Evolutionary conservation across 2,329 filamentous ascomycete species (phyloP).

Genomic region (Penicillium sp.): DNA sequence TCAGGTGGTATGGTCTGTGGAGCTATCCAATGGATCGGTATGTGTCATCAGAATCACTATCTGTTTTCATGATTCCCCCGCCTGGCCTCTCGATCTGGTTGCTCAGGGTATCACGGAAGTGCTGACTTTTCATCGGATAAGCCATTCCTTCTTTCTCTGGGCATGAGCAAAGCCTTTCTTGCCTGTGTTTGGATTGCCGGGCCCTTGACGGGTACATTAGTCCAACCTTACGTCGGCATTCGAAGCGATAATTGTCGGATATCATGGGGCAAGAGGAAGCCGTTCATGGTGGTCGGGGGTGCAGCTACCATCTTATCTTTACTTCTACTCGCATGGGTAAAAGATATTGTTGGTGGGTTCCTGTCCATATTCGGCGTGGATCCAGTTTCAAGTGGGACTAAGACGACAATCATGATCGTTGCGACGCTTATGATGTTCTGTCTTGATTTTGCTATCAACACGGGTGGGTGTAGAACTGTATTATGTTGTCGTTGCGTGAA

Average conservation of each 20-base stretch:
- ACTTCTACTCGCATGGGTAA: slow-evolving; percentile 71
- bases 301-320: slow-evolving; percentile 67
- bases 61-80: neutral
- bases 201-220: slow-evolving; percentile 73
- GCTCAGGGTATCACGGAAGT: neutral
- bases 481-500: neutral
- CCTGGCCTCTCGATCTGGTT: neutral
- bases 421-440: slow-evolving; percentile 87
- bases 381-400: slow-evolving; percentile 63
- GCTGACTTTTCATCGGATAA: slow-evolving; percentile 10
- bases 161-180: slow-evolving; percentile 79
- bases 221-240: slow-evolving; percentile 82
- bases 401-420: slow-evolving; percentile 68
- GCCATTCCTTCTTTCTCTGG: slow-evolving; percentile 76
- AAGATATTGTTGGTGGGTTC: slow-evolving; percentile 68
- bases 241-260: slow-evolving; percentile 75
- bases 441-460: slow-evolving; percentile 93
- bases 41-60: slow-evolving; percentile 25
- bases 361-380: slow-evolving; percentile 71
- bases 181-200: slow-evolving; percentile 84
- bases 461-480: slow-evolving; percentile 53
- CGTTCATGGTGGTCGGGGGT: slow-evolving; percentile 74
- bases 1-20: slow-evolving; percentile 94
- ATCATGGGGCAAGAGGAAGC: slow-evolving; percentile 75
- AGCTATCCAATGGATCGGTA: slow-evolving; percentile 85